Evolutionary conservation across 2,329 filamentous ascomycete species (phyloP), one percentile per base, ranked within the genome.

Genomic region (Macrophomina phaseolina): DNA sequence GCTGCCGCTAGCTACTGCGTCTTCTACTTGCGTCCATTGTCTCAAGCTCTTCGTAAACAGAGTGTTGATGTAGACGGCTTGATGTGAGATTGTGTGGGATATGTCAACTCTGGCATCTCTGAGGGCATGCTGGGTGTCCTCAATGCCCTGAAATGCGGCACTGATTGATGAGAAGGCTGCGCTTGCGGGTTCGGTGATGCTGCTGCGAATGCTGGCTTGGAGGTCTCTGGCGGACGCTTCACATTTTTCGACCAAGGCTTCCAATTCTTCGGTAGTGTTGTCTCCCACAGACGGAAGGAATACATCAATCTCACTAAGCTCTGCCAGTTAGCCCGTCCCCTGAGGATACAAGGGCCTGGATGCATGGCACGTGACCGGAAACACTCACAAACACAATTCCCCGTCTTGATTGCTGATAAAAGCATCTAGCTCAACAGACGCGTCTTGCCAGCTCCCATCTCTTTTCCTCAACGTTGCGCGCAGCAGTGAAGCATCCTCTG

Each of bases 341-440:
- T 23, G 23, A 23, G 23, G 23, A 23, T 23, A 23, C 23, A 23
- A 3, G 16, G 40, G 2, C n/a, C 32, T 34, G 38, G 16, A 34
- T 18, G 16, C 11, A 34, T 11, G 48, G 5, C 56, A 61, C 56
- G 56, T 61, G 56, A 58, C 38, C 40, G n/a, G 45, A 18, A 12
- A 38, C 12, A 28, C 58, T 49, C 46, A 62, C 58, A 62, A 23
- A 34, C 42, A 62, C 18, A 62, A 16, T 18, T 62, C 58, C 30
- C 58, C 58, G 12, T 62, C 45, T 9, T 62, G 45, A 40, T 62
- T 62, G 30, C 42, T 49, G 42, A 62, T 62, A 45, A 62, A 62
- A 5, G 58, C 32, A 28, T 62, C 58, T 16, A 62, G 58, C 11
- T 62, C 45, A 40, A 62, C 40, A 5, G 58, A 38, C 2, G 58